Base-by-base conservation (phyloP, 768 basidiomycete species). In the Sistotremastrum niveocremeum region DNA sequence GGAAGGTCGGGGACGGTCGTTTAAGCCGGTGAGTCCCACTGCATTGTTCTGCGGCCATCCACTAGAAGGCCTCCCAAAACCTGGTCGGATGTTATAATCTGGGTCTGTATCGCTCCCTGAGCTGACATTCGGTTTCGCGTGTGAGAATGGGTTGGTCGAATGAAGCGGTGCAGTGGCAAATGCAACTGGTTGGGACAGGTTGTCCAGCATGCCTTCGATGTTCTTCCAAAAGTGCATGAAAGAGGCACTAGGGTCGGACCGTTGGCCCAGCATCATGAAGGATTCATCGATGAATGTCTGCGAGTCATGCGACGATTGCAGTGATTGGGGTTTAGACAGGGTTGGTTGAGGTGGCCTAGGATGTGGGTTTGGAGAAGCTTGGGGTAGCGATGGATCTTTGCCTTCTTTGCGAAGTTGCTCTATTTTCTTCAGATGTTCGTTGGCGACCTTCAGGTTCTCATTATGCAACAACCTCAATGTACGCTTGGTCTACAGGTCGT, bases 141-240 rank as follows among this genome's bases (percentile, higher is more conserved):
- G 20, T 20, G 20, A 20, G 20, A 20, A 20, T 20, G 20, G 20
- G 20, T 20, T 20, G 20, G 20, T 20, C 20, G 20, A 20, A 20
- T 20, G 20, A n/a, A 89, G 70, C 10, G 88, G 85, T 9, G 80
- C 79, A 5, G 83, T 86, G 4, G 86, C 77, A 56, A 90, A 90
- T 10, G 87, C 87, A 6, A 84, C 77, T 4, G 74, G 74, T 54
- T 86, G 84, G 4, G 84, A 81, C n/a, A 90, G 69, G 54, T 86
- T 82, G 54, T 89, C 84, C 40, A 89, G 61, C 76, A 87, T 81
- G 37, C 79, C 84, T 61, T 89, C 84, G 68, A 88, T 81, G 42
- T 84, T 83, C 53, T 74, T 78, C 87, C 87, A 90, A 56, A 89
- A 90, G 54, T 85, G 75, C 56, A 87, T 86, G 66, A 90, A 90